These are phyloP conservation scores for Croton setiger DNA, from an alignment of 441 rosid genomes.

Conservation along the genomic window DNA sequence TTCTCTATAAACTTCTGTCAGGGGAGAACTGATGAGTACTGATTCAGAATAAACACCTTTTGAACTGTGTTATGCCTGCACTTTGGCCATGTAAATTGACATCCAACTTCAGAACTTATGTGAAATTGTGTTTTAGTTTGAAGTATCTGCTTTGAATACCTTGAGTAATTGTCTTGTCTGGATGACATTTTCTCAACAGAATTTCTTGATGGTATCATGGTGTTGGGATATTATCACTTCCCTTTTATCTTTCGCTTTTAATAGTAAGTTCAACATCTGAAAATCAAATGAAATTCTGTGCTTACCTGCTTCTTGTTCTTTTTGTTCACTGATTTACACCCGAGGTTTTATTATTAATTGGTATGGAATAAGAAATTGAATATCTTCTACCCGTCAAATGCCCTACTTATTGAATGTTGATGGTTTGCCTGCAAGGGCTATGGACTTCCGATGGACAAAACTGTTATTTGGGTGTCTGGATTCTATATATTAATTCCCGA, in stretches of 20 bases:
- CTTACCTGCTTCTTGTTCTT: background rate
- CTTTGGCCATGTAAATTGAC: background rate
- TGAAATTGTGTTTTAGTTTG: background rate
- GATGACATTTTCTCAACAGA: background rate
- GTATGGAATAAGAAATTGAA: background rate
- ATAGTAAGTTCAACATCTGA: background rate
- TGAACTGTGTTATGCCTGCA: background rate
- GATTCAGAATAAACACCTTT: background rate
- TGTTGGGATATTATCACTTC: background rate
- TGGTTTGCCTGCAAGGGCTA: background rate
- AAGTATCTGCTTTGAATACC: background rate
- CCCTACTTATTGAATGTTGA: background rate
- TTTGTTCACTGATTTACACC: background rate
- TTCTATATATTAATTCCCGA: background rate
- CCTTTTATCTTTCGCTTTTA: background rate
- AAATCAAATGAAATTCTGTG: background rate
- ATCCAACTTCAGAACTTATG: background rate
- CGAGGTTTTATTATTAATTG: background rate
- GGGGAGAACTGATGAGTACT: constrained; percentile 1
- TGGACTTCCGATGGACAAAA: background rate
- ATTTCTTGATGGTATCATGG: background rate
- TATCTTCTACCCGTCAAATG: background rate
- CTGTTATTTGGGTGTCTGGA: background rate
- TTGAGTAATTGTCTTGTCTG: background rate
- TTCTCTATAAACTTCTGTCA: background rate